Evolutionary conservation across 2,329 filamentous ascomycete species (phyloP), one percentile per base, ranked within the genome.

Genomic region (Fusarium fracticaudum): DNA sequence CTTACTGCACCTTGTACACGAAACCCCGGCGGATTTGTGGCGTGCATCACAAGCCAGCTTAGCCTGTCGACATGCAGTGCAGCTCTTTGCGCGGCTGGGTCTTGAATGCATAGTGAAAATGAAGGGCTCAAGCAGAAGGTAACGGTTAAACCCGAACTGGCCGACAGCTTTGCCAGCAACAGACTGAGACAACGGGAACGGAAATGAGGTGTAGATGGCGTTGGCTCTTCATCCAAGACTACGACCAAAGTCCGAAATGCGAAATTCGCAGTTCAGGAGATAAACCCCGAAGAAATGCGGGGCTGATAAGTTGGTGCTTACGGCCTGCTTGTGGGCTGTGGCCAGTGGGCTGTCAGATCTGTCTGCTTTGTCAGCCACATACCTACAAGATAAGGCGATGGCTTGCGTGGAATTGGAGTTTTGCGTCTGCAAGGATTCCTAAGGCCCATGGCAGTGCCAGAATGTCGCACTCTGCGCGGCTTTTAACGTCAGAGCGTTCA

Each of bases 51-150:
- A 54, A 6, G 50, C 50, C n/a, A 37, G 24, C 18, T 54, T 54
- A 11, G 18, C 50, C 33, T 38, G 50, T 3, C 50, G n/a, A 22
- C 50, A 54, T 17, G 50, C 50, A 6, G 33, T 54, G 22, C 50
- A 54, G 50, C 50, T 54, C 33, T 54, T 54, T 54, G 50, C 50
- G 13, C 50, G 50, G 33, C 50, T 37, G 5, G 50, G 50, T 26
- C 13, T 54, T 26, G 33, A 10, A 13, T 37, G 33, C 50, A 54
- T 54, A 12, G 13, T 15, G 13, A 6, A 10, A 24, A 18, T 10
- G 22, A 37, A 26, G 10, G 33, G n/a, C 17, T 8, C 4, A 8
- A 51, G 12, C 17, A 9, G 20, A 24, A 6, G n/a, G 9, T 10
- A 0, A 14, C 9, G 14, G 24, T 11, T 12, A 14, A 13, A 15